Evolutionary conservation across 257 asterid genomes (phyloP), one percentile per base, ranked within the genome.

Genomic region (Cordia subcordata): DNA sequence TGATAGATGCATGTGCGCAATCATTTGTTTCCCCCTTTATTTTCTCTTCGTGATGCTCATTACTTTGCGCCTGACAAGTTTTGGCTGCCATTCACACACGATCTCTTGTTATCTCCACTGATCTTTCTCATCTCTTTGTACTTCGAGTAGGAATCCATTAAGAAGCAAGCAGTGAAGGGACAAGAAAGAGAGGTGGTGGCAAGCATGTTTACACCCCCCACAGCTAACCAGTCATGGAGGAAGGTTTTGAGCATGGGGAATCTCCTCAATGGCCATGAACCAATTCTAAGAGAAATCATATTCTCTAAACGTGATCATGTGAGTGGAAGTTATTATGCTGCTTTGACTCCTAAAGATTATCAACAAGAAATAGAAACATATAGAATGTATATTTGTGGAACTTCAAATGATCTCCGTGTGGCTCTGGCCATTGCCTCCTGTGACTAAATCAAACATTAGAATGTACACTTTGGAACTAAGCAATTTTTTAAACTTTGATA

Each of bases 221-320:
- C 95, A 16, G 91, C 91, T 8, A 86, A 82, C 79, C 97, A 92
- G 88, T 86, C 95, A 16, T 88, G 96, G 95, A 88, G 96, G 74
- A 88, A 84, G 73, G 96, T 76, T 18, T 71, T 88, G 77, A 88
- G 95, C 81, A 77, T 92, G 98, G 98, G 98, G 50, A 91, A 92
- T 78, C 95, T 92, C 50, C 88, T 92, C 17, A 88, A 88, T 32
- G 96, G 98, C 56, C 92, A 88, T n/a, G 98, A 92, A 65, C 98
- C 98, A 4, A 75, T 75, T 52, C 54, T 77, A 11, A 80, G 98
- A 79, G 98, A 92, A 84, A 79, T 91, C 16, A 79, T 86, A 62
- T 91, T 91, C 47, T 78, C 89, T 12, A 88, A 88, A 66, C 80
- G 82, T 0, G 95, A 88, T 23, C 74, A 58, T 23, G 82, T 73